Conservation (phyloP, 805 yeast genomes). For the Candida ascalaphidarum region DNA sequence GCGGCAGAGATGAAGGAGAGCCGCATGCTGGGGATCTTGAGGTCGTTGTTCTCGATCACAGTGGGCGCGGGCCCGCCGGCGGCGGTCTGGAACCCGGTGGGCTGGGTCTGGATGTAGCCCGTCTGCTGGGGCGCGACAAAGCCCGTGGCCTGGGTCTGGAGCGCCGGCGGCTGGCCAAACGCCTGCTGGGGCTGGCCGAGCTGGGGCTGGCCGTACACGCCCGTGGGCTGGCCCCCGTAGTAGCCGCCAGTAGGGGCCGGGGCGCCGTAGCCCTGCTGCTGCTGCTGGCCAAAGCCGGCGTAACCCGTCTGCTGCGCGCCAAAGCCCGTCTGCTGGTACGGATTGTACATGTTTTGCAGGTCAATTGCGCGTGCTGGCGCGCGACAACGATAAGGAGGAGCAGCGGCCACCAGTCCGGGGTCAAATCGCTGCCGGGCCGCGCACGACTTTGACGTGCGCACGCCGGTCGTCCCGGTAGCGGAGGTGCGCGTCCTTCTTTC, state of each 20-base stretch:
- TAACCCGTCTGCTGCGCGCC: constrained; percentile 1
- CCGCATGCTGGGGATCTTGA: constrained; percentile 69
- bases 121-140: constrained; percentile 1
- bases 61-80: constrained; percentile 23
- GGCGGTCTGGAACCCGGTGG: constrained; percentile 2
- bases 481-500: too few species aligned
- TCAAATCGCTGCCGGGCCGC: too few species aligned
- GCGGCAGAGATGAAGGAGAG: constrained; percentile 75
- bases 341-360: constrained; percentile 8
- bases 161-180: constrained; percentile 2
- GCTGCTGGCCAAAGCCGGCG: constrained; percentile 4
- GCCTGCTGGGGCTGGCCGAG: constrained; percentile 9
- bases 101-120: constrained; percentile 2
- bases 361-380: too few species aligned
- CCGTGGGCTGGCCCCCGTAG: not conserved
- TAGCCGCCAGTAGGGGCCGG: not conserved
- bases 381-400: not conserved
- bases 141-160: constrained; percentile 5
- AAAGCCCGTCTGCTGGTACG: constrained; percentile 9
- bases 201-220: not conserved
- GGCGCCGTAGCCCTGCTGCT: constrained; percentile 6
- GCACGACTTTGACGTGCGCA: too few species aligned
- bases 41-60: constrained; percentile 42
- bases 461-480: too few species aligned
- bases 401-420: too few species aligned